Percentiles rank a stretch among this genome's conserved stretches.
phyloP scores from a whole-genome alignment of 2,329 filamentous ascomycete genomes.

The Emergomyces pasteurianus region DNA sequence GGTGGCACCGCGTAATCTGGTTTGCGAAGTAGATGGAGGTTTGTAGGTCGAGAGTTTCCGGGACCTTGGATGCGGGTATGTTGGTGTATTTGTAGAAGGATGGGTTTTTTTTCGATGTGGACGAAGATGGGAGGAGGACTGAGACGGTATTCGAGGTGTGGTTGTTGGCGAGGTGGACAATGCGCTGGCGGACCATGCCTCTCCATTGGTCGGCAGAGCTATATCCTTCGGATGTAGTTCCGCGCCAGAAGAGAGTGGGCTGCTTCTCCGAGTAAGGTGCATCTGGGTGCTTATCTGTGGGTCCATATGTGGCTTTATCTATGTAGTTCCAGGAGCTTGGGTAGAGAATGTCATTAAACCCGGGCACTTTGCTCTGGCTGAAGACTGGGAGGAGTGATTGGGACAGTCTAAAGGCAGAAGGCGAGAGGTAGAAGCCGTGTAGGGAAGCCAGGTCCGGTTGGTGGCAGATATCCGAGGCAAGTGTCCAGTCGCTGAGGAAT shows the following conservation, averaged over 20 bases:
- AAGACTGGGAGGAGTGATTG: constrained; percentile 62
- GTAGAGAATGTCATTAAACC: constrained; percentile 66
- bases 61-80: constrained; percentile 28
- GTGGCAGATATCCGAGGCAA: constrained; percentile 56
- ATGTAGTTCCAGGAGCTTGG: constrained; percentile 53
- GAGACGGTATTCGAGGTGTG: constrained; percentile 35
- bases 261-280: constrained; percentile 49
- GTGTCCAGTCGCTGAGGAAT: constrained; percentile 54
- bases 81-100: constrained; percentile 44
- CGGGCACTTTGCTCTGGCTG: constrained; percentile 58
- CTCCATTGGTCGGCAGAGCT: constrained; percentile 46
- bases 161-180: constrained; percentile 57
- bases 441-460: constrained; percentile 65
- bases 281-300: constrained; percentile 41
- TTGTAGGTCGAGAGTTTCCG: constrained; percentile 41
- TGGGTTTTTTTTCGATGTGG: constrained; percentile 16
- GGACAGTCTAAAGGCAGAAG: constrained; percentile 50
- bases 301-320: constrained; percentile 43
- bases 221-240: constrained; percentile 48
- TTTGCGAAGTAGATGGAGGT: constrained; percentile 49
- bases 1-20: constrained; percentile 44
- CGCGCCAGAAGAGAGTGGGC: constrained; percentile 61
- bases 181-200: constrained; percentile 57
- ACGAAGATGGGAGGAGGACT: constrained; percentile 43
- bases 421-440: constrained; percentile 60